phyloP scores from a whole-genome alignment of 2,329 filamentous ascomycete genomes.

The Aspergillus japonicus region DNA sequence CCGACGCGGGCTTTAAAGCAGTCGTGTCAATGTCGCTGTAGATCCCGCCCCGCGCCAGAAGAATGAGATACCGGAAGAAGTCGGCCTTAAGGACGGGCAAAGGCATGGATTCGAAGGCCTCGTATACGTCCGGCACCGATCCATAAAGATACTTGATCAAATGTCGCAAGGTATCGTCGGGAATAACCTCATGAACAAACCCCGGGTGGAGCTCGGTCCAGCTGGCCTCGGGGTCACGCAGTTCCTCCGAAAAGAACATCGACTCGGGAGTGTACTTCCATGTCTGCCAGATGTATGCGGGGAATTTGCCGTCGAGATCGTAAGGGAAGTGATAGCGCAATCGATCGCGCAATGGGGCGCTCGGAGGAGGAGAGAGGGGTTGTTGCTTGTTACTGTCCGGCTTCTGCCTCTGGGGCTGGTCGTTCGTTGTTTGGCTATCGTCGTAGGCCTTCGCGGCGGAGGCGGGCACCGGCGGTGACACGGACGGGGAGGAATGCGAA shows the following conservation, averaged over 20 bases:
- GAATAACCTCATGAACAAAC: conserved; percentile 95
- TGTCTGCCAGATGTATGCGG: conserved; percentile 98
- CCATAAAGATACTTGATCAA: conserved; percentile 85
- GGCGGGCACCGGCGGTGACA: conserved; percentile 32
- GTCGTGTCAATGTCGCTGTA: conserved; percentile 93
- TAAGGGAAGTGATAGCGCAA: conserved; percentile 93
- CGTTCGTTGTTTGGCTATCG: conserved; percentile 19
- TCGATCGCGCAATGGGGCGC: conserved; percentile 72
- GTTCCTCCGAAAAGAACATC: conserved; percentile 68
- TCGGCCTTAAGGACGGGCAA: conserved; percentile 75
- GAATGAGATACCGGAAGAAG: conserved; percentile 72
- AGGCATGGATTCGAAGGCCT: conserved; percentile 72
- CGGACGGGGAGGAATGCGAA: conserved; percentile 55
- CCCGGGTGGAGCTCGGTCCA: conserved; percentile 86
- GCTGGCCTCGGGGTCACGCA: conserved; percentile 80
- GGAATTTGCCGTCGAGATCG: conserved; percentile 83
- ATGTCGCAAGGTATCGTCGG: conserved; percentile 80
- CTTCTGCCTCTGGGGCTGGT: conserved; percentile 13
- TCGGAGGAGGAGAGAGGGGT: conserved; percentile 66
- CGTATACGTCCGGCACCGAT: conserved; percentile 72
- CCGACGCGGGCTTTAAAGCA: conserved; percentile 75
- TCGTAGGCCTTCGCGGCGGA: conserved; percentile 26
- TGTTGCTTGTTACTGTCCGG: conserved; percentile 22
- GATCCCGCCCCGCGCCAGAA: conserved; percentile 74
- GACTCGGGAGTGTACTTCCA: conserved; percentile 87